These are phyloP conservation scores for Leucocoprinus birnbaumii DNA, from an alignment of 768 basidiomycete species.

Conservation along the genomic window DNA sequence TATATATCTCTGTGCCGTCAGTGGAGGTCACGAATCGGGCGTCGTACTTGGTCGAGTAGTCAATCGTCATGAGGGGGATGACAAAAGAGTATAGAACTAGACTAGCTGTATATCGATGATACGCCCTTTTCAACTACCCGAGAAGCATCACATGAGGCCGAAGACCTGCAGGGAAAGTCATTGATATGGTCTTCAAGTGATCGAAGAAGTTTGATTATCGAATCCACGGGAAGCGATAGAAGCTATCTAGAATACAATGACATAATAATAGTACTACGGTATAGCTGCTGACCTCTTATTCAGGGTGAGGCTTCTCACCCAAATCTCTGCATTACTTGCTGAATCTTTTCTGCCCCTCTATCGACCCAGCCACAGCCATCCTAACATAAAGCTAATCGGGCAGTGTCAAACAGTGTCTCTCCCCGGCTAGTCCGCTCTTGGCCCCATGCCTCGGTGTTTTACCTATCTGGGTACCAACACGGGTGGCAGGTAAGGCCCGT, in stretches of 20 bases:
- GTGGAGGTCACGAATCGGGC: conserved; percentile 17
- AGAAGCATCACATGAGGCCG: no score
- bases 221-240: no score
- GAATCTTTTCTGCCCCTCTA: conserved; percentile 32
- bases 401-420: conserved; percentile 53
- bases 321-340: conserved; percentile 27
- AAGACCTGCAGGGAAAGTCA: no score
- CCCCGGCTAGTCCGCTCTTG: conserved; percentile 26
- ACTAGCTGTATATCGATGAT: no score
- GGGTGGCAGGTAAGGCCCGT: conserved; percentile 37
- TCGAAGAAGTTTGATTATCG: no score
- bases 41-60: background rate
- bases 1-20: conserved; percentile 34
- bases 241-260: no score
- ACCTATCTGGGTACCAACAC: conserved; percentile 30
- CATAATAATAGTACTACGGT: no score
- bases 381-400: conserved; percentile 49
- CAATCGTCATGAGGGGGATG: background rate
- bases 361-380: conserved; percentile 64
- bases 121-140: no score
- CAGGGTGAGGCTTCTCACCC: conserved; percentile 10
- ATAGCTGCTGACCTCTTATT: no score
- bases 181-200: no score
- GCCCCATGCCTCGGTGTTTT: conserved; percentile 23
- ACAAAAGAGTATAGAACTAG: no score